phyloP scores from a whole-genome alignment of 176 grass and related monocot species.

The Oryza meridionalis region DNA sequence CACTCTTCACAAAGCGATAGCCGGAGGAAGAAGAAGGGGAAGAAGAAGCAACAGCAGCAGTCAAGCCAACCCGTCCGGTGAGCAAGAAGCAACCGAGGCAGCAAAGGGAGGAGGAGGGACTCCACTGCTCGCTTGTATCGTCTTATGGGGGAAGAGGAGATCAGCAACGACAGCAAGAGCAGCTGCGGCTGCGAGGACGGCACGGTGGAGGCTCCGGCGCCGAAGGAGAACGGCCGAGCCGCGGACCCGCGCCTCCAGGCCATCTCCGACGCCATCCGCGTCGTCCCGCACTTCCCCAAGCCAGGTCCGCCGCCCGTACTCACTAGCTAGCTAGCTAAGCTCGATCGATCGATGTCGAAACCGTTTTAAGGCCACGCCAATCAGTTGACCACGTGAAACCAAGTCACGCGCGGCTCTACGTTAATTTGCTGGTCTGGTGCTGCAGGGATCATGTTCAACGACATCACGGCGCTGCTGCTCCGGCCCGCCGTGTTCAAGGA shows the following conservation, averaged over 20 bases:
- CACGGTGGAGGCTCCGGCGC: conserved; percentile 32
- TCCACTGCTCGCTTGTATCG: not conserved
- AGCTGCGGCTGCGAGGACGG: not conserved
- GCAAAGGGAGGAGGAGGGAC: not conserved
- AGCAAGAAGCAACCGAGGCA: not conserved
- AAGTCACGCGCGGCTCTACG: not conserved
- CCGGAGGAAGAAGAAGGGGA: not conserved
- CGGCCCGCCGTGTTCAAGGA: conserved; percentile 79
- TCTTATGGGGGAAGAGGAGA: conserved; percentile 55
- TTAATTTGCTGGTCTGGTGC: not conserved
- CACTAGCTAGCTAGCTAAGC: too few species aligned
- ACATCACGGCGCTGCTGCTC: conserved; percentile 88
- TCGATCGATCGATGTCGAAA: not conserved
- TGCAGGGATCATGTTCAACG: conserved; percentile 99
- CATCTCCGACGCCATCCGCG: conserved; percentile 84
- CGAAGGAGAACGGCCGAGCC: conserved; percentile 31
- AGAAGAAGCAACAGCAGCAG: not conserved
- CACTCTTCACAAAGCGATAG: conserved; percentile 38
- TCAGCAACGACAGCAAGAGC: not conserved
- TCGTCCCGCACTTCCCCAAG: conserved; percentile 96
- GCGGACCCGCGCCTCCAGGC: conserved; percentile 75
- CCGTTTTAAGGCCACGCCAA: not conserved
- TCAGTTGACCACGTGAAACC: not conserved
- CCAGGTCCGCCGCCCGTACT: conserved; percentile 51
- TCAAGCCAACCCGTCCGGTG: not conserved